Evolutionary conservation across 164 flowering plant genomes (phyloP), one percentile per base, ranked within the genome.

Genomic region (Protea cynaroides): DNA sequence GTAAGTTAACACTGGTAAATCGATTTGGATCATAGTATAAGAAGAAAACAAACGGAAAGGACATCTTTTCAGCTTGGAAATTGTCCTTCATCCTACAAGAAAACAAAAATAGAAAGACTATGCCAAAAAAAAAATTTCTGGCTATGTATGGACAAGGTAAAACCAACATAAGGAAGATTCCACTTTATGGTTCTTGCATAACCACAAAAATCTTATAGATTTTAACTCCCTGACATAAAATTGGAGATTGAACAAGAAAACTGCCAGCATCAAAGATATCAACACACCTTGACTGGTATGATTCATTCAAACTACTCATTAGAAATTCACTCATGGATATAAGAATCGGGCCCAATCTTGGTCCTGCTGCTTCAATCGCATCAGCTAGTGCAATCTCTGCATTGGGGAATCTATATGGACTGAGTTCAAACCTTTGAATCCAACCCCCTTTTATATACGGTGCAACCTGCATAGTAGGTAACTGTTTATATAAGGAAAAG

Each of bases 231-330:
- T 47, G 19, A 11, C 18, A 21, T 2, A 17, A 24, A 44, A 43
- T 59, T 38, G 21, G 21, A 17, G 12, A 44, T 40, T 22, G 38
- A 43, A 21, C 21, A 36, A 24, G 17, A n/a, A 4, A 44, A 47
- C 18, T 46, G n/a, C 46, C 54, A 62, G 55, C 55, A 14, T 24
- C 38, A 65, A n/a, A 19, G 61, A 44, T 63, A 36, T 18, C 14
- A 63, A 66, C 76, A 49, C 29, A 94, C 99, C 99, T 95, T 73
- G 99, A 92, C 76, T 95, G 83, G 78, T 92, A 95, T 18, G 97
- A 82, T 76, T 92, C 86, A 64, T 95, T 86, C 65, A 84, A 85
- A 83, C 97, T 92, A 74, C 97, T 88, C 86, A 95, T 90, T 56
- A 95, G 75, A 79, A 62, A 95, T 84, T 86, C 91, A 64, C 97